Percentiles rank a stretch among this genome's conserved stretches.
These are phyloP conservation scores for Kwoniella shandongensis DNA, from an alignment of 768 basidiomycete species.

Conservation along the genomic window DNA sequence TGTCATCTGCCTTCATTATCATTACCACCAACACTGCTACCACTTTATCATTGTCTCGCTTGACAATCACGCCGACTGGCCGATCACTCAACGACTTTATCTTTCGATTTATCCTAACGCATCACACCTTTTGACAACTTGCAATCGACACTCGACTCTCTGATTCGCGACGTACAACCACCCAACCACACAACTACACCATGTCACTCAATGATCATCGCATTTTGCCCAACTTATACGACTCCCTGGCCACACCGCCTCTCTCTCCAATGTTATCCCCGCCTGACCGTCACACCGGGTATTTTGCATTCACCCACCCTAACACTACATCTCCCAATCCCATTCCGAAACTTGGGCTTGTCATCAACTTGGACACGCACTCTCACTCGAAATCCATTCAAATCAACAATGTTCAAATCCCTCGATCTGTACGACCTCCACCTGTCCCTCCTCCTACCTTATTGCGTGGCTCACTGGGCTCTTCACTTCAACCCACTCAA, in stretches of 20 bases:
- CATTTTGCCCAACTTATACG: slow-evolving; percentile 41
- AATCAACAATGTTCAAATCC: not conserved
- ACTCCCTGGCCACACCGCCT: slow-evolving; percentile 43
- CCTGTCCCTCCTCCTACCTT: slow-evolving; percentile 11
- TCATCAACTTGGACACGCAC: not conserved
- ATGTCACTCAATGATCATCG: slow-evolving; percentile 38
- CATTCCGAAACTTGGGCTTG: not conserved
- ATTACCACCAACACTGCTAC: not conserved
- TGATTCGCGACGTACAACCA: no score
- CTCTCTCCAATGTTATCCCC: slow-evolving; percentile 20
- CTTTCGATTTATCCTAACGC: not conserved
- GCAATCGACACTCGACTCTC: no score
- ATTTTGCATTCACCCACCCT: not conserved
- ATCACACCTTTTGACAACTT: not conserved
- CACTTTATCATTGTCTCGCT: not conserved
- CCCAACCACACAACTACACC: not conserved
- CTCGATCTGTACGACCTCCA: slow-evolving; percentile 14
- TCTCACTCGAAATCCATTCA: slow-evolving; percentile 2
- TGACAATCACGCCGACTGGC: not conserved
- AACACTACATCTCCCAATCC: not conserved
- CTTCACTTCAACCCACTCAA: slow-evolving; percentile 2
- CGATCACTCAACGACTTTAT: not conserved
- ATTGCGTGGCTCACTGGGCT: slow-evolving; percentile 6
- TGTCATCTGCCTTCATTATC: not conserved
- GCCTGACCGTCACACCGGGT: slow-evolving; percentile 2